Conservation (phyloP, 1,284 basidiomycete species). For the Anthracocystis walkeri region DNA sequence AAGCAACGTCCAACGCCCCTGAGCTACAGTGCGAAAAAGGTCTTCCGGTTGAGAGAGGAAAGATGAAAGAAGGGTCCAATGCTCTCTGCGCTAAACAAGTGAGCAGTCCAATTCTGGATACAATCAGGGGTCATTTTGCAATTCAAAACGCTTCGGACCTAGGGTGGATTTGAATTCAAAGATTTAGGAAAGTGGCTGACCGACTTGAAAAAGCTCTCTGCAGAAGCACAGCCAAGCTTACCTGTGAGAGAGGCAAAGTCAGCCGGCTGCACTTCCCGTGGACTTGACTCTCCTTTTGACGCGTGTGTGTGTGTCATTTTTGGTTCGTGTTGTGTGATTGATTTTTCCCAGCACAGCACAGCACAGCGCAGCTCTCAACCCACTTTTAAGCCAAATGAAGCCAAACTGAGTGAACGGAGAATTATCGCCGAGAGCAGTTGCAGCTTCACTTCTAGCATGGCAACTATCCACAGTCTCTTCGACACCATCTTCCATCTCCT, state of each 20-base stretch:
- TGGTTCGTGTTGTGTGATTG: neutral
- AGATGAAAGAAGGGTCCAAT: no score
- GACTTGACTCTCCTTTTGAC: neutral
- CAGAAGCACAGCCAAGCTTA: constrained; percentile 4
- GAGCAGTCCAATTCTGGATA: no score
- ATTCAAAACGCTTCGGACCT: no score
- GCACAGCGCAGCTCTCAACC: constrained; percentile 1
- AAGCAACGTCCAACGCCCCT: no score
- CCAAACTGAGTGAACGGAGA: constrained; percentile 6
- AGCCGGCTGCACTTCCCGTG: constrained; percentile 8
- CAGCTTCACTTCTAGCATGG: neutral
- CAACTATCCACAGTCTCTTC: neutral
- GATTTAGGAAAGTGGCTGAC: no score
- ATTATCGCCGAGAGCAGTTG: constrained; percentile 11
- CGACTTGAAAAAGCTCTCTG: neutral
- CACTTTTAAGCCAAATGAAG: constrained; percentile 2
- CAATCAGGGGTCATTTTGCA: no score
- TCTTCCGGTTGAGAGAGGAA: no score
- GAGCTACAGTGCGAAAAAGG: no score
- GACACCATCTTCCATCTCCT: neutral
- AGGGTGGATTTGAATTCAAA: neutral
- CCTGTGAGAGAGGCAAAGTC: neutral
- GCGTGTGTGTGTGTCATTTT: constrained; percentile 12
- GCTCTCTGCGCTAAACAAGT: no score
- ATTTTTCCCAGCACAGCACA: constrained; percentile 2